Evolutionary conservation across 306 rosid genomes (phyloP).

Genomic region (Trichosanthes truncata): DNA sequence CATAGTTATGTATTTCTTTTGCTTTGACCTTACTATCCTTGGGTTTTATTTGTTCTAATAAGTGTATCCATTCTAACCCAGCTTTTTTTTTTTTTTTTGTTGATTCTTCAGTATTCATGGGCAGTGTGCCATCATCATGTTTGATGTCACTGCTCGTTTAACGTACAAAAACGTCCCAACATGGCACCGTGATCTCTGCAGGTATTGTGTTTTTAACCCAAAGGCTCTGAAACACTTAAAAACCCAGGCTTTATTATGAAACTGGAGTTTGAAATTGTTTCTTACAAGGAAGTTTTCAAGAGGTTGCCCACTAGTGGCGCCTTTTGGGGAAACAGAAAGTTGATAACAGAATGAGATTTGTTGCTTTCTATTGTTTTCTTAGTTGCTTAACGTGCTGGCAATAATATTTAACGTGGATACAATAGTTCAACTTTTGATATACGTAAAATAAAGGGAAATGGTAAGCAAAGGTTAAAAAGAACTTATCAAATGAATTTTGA

Average conservation of each 20-base stretch:
- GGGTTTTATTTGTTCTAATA: neutral
- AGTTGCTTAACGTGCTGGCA: neutral
- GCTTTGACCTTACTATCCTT: neutral
- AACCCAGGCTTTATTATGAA: neutral
- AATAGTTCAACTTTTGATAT: neutral
- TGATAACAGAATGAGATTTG: neutral
- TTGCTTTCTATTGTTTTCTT: neutral
- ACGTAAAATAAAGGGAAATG: neutral
- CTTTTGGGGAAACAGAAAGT: neutral
- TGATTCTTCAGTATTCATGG: constrained; percentile 20
- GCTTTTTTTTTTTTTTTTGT: neutral
- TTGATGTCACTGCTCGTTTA: constrained; percentile 60
- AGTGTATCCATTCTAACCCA: neutral
- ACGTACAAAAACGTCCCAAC: constrained; percentile 69
- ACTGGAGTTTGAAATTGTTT: neutral
- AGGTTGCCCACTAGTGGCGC: neutral
- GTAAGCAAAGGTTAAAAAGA: neutral
- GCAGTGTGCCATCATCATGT: constrained; percentile 69
- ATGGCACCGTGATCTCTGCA: constrained; percentile 71
- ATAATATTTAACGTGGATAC: neutral
- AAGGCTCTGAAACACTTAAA: neutral
- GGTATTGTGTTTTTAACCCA: constrained; percentile 20
- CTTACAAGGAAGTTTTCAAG: neutral
- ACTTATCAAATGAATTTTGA: neutral
- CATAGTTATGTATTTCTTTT: neutral